Evolutionary conservation across 805 yeast genomes (phyloP).

Genomic region (Sporopachydermia quercuum): DNA sequence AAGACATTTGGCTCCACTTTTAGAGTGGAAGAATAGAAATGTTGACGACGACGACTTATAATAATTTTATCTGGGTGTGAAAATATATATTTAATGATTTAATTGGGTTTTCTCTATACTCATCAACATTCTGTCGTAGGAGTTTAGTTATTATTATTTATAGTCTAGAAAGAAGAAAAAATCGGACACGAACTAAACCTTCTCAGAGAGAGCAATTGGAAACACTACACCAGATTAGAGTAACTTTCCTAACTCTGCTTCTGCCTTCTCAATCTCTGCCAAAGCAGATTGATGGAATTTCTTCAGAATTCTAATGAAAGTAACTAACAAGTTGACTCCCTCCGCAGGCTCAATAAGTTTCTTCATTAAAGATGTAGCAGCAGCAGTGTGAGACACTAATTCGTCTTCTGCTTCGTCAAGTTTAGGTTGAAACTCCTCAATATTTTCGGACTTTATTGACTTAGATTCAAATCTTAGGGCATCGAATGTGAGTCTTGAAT

Average conservation of each 20-base stretch:
- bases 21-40: not conserved
- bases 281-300: not conserved
- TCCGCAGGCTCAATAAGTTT: not conserved
- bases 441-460: not conserved
- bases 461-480: slow-evolving; percentile 42
- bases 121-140: too few relatives aligned
- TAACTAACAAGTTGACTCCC: not conserved
- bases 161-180: too few relatives aligned
- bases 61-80: too few relatives aligned
- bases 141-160: too few relatives aligned
- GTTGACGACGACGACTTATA: not conserved
- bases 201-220: too few relatives aligned
- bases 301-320: not conserved
- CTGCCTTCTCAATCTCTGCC: not conserved
- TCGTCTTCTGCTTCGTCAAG: not conserved
- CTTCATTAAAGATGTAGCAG: not conserved
- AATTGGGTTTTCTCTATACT: too few relatives aligned
- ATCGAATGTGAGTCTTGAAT: slow-evolving; percentile 66
- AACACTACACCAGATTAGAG: too few relatives aligned
- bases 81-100: too few relatives aligned
- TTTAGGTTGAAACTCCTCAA: not conserved
- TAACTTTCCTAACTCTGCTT: too few relatives aligned
- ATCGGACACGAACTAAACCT: too few relatives aligned
- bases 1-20: not conserved
- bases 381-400: not conserved